These are phyloP conservation scores for Phytopythium litorale DNA, from an alignment of 352 stramenopile species.

Conservation along the genomic window DNA sequence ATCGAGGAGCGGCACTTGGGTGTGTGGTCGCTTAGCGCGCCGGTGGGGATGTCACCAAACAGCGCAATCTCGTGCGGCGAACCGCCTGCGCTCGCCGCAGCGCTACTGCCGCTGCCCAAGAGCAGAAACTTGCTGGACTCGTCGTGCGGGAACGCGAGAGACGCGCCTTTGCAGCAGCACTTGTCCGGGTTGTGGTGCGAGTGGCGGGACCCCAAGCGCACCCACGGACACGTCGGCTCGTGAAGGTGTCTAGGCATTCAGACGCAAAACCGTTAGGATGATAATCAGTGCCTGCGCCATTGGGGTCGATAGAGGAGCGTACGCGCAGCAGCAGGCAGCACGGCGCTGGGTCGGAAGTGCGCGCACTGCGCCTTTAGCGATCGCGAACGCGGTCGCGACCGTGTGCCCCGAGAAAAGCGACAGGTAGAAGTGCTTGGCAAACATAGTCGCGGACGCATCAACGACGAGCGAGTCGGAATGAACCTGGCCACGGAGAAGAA, in stretches of 20 bases:
- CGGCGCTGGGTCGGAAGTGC: slow-evolving; percentile 56
- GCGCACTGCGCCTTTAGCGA: slow-evolving; percentile 64
- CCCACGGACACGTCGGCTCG: slow-evolving; percentile 65
- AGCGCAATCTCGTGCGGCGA: slow-evolving; percentile 62
- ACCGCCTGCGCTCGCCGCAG: slow-evolving; percentile 1
- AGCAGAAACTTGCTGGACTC: slow-evolving; percentile 83
- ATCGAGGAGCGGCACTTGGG: slow-evolving; percentile 70
- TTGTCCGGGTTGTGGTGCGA: slow-evolving; percentile 60
- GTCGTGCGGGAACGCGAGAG: slow-evolving; percentile 68
- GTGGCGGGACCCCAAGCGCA: slow-evolving; percentile 55
- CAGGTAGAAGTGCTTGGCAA: slow-evolving; percentile 85
- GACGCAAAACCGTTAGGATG: background rate
- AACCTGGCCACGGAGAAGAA: slow-evolving; percentile 21
- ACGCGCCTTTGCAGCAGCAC: slow-evolving; percentile 73
- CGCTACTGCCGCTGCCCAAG: slow-evolving; percentile 30
- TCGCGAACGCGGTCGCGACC: slow-evolving; percentile 66
- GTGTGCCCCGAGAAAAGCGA: slow-evolving; percentile 74
- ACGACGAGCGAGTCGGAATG: slow-evolving; percentile 78
- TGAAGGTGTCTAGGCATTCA: slow-evolving; percentile 50
- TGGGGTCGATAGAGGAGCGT: slow-evolving; percentile 15
- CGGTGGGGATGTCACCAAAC: slow-evolving; percentile 63
- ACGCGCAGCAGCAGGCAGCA: slow-evolving; percentile 78
- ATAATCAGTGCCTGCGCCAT: background rate
- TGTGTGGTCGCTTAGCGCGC: slow-evolving; percentile 57
- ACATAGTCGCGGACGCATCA: slow-evolving; percentile 72